Base-by-base conservation (phyloP, 2,329 filamentous ascomycete species). In the Colletotrichum australisinense region DNA sequence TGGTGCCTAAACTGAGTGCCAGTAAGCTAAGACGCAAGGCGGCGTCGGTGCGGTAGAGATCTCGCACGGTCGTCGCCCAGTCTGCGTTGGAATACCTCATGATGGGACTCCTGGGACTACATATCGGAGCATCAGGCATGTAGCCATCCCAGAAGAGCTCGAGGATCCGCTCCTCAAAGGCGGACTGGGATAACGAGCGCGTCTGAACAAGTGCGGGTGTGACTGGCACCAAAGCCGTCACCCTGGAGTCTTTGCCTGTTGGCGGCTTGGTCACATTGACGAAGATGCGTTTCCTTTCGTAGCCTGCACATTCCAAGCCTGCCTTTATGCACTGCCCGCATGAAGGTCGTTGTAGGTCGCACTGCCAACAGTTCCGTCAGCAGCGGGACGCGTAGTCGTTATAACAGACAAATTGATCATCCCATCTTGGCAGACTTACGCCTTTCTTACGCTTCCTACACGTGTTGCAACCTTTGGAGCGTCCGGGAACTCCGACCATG, bases 401-500 rank as follows among this genome's bases (percentile, higher is more conserved):
- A 22, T 49, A 32, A 42, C 4, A 2, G 64, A 57, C 22, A 16
- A 11, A 53, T 14, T 11, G 9, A 52, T 22, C 3, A 42, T 16
- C 22, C n/a, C 32, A 11, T n/a, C 8, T 35, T 11, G n/a, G 9
- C 11, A 38, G 2, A 72, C 76, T 65, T 58, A 77, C 76, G 53
- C 75, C 76, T 55, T 77, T 77, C 66, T 76, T 76, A 16, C 75
- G 73, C 26, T 60, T 71, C 9, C 75, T 70, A 60, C 76, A 76
- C 19, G 73, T 77, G 38, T 75, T 74, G 57, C 75, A 77, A 12
- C 70, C 76, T 53, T 75, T 76, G 42, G 76, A 77, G 56, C 68
- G 75, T 9, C 76, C 76, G 5, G 76, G 75, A 24, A 75, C 75
- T 9, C 76, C 76, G 9, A 75, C 75, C 76, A 77, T 77, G 53